Conservation (phyloP, 1,284 basidiomycete species). For the Porodaedalea pini region DNA sequence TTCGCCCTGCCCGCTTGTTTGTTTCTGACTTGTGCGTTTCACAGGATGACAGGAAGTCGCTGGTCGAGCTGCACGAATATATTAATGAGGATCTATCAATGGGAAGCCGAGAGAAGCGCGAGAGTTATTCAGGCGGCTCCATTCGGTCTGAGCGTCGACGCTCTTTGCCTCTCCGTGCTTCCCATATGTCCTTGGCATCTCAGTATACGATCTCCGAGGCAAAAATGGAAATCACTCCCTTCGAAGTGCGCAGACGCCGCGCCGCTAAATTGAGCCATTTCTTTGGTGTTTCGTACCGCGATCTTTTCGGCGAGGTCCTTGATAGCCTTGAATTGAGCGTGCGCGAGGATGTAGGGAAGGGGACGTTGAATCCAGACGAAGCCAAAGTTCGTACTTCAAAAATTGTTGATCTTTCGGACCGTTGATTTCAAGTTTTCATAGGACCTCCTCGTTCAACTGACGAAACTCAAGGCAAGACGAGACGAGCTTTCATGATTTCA, state of each 20-base stretch:
- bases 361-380: conserved; percentile 61
- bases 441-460: conserved; percentile 15
- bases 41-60: conserved; percentile 69
- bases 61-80: conserved; percentile 70
- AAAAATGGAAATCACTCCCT: conserved; percentile 47
- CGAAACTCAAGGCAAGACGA: conserved; percentile 17
- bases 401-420: conserved; percentile 2
- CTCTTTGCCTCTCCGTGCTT: conserved; percentile 64
- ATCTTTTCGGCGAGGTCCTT: conserved; percentile 68
- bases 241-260: conserved; percentile 64
- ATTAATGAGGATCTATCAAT: conserved; percentile 33
- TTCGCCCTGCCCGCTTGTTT: conserved; percentile 7
- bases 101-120: conserved; percentile 21
- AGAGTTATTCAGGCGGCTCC: conserved; percentile 18
- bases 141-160: conserved; percentile 53
- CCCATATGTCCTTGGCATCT: conserved; percentile 55
- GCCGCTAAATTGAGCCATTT: conserved; percentile 79
- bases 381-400: conserved; percentile 52
- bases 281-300: conserved; percentile 78
- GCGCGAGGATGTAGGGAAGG: conserved; percentile 60
- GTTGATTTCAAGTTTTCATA: neutral
- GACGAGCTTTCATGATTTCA: conserved; percentile 17
- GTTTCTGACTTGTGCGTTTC: conserved; percentile 4
- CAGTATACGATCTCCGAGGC: conserved; percentile 40
- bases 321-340: conserved; percentile 75